Evolutionary conservation across 139 green algal species (phyloP), one percentile per base, ranked within the genome.

Genomic region (Chlamydomonas applanata): DNA sequence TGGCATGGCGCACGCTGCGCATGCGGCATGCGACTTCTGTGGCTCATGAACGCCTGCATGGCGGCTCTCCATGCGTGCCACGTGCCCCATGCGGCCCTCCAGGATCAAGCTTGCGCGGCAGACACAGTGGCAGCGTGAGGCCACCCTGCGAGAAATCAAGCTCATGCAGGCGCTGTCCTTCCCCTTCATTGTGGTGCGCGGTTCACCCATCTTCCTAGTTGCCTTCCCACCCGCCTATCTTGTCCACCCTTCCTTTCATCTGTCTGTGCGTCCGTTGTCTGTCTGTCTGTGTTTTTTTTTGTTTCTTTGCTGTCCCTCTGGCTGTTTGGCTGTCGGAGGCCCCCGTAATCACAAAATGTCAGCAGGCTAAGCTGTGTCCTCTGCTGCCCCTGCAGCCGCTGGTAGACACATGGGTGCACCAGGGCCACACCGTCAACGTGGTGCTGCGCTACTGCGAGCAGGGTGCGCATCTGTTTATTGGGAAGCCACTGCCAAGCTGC

Each of bases 361-460:
- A n/a, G 2, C 60, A 80, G 66, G 61, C 71, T 20, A 61, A n/a
- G n/a, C n/a, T n/a, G n/a, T n/a, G n/a, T n/a, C n/a, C n/a, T n/a
- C n/a, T n/a, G n/a, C n/a, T n/a, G n/a, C n/a, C 74, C 5, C 62
- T 67, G 19, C 69, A 84, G 69, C 59, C 79, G 20, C 76, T 76
- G 49, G 49, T 88, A n/a, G 77, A 86, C 14, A 79, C 65, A 45
- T 86, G 79, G 80, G 35, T 81, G 25, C 54, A 80, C 29, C 70
- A 73, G 19, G 62, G 30, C 52, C 80, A 85, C 77, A 74, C 72
- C 0, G 75, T 86, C 17, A 83, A 83, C 57, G 73, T 85, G 25
- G 72, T 91, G 17, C 86, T 87, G 59, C 77, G 76, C 33, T 92
- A 87, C 76, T 90, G 85, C 36, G 79, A 88, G n/a, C 84, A 84